Evolutionary conservation across 2,329 filamentous ascomycete species (phyloP).

Genomic region (Talaromyces atroroseus): DNA sequence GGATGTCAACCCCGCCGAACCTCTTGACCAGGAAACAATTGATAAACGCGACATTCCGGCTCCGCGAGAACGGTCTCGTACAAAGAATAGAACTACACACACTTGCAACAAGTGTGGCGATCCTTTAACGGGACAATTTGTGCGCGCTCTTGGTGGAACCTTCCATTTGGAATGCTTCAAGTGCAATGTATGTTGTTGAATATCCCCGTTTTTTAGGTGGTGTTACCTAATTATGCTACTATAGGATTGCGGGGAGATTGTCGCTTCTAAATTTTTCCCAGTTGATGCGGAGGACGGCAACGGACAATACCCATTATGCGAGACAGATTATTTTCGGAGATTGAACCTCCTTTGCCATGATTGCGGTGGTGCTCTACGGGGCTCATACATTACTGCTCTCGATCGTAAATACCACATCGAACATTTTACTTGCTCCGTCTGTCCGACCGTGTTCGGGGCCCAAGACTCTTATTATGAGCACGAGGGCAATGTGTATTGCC

Average conservation of each 20-base stretch:
- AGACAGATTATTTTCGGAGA: constrained; percentile 94
- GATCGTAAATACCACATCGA: constrained; percentile 99
- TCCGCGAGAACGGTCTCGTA: constrained; percentile 32
- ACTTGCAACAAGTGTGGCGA: constrained; percentile 81
- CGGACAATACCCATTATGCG: constrained; percentile 85
- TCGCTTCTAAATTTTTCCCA: constrained; percentile 98
- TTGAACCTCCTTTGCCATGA: constrained; percentile 86
- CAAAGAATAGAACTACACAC: constrained; percentile 42
- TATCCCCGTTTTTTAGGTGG: constrained; percentile 16
- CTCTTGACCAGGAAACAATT: constrained; percentile 24
- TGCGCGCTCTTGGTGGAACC: constrained; percentile 85
- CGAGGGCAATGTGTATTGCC: constrained; percentile 91
- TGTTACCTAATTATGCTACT: constrained; percentile 8
- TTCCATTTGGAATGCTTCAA: constrained; percentile 98
- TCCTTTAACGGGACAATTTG: constrained; percentile 87
- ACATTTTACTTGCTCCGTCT: constrained; percentile 97
- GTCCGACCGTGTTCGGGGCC: constrained; percentile 94
- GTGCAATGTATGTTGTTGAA: constrained; percentile 66
- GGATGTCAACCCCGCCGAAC: constrained; percentile 22
- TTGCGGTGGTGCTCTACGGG: constrained; percentile 85
- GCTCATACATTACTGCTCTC: constrained; percentile 95
- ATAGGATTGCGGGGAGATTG: constrained; percentile 93
- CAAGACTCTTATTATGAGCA: constrained; percentile 99
- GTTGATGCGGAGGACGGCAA: constrained; percentile 83
- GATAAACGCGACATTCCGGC: constrained; percentile 28